These are phyloP conservation scores for Pogostemon cablin DNA, from an alignment of 257 asterid genomes.

Conservation along the genomic window DNA sequence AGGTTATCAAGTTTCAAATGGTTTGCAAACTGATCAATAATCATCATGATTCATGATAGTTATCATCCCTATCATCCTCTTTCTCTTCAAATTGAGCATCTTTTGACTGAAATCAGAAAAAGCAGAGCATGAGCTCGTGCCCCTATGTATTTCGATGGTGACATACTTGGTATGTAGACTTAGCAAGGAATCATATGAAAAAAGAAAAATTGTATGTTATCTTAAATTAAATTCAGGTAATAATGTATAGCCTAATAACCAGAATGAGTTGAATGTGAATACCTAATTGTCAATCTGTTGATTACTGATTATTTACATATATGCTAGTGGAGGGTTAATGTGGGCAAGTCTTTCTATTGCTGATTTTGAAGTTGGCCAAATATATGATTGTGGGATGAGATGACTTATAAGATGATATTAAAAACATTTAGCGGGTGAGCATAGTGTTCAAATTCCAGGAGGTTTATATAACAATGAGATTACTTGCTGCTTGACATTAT, in stretches of 20 bases:
- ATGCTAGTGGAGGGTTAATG: slow-evolving; percentile 12
- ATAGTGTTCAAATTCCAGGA: neutral
- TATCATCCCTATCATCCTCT: too few relatives aligned
- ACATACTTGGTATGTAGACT: neutral
- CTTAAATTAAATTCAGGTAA: neutral
- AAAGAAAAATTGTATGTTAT: neutral
- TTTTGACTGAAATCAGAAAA: too few relatives aligned
- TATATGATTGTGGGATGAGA: neutral
- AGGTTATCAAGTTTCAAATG: too few relatives aligned
- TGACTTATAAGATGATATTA: neutral
- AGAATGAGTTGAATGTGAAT: neutral
- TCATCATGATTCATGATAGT: too few relatives aligned
- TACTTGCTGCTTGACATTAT: slow-evolving; percentile 6
- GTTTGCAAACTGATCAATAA: too few relatives aligned
- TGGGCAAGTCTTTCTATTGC: neutral
- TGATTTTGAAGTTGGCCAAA: slow-evolving; percentile 14
- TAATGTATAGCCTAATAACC: slow-evolving; percentile 1
- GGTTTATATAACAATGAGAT: neutral
- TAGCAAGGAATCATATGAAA: neutral
- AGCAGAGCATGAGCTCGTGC: too few relatives aligned
- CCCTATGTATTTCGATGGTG: neutral
- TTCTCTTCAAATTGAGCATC: too few relatives aligned
- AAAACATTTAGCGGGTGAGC: neutral
- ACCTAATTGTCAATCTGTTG: neutral
- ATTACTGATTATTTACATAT: neutral